Percentiles rank a stretch among this genome's conserved stretches.
Conservation (phyloP, 345 rosid genomes). For the Sisymbrium irio region DNA sequence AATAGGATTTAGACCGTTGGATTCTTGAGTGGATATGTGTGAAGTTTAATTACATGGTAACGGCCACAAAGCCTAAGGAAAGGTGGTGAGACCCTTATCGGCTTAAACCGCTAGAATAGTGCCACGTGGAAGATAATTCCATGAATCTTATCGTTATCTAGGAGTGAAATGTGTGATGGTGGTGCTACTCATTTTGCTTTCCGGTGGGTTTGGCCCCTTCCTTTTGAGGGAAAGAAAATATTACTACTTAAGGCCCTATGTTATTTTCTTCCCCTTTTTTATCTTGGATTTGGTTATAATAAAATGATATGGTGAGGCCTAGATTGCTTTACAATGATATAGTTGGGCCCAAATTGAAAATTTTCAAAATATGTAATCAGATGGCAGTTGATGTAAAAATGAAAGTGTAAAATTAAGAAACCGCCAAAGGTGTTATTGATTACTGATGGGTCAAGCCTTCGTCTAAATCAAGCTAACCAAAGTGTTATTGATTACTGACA, state of each 20-base stretch:
- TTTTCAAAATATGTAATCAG: too few relatives aligned
- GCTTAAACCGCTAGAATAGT: slow-evolving; percentile 1
- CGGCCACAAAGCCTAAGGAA: slow-evolving; percentile 24
- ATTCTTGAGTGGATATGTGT: slow-evolving; percentile 32
- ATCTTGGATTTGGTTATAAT: not conserved
- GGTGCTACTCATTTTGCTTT: slow-evolving; percentile 14
- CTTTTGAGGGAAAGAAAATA: not conserved
- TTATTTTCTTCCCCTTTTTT: not conserved
- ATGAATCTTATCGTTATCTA: slow-evolving; percentile 34
- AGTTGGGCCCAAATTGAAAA: not conserved
- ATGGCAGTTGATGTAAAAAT: too few relatives aligned
- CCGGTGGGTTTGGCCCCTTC: not conserved
- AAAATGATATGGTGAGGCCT: not conserved
- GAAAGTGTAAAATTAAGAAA: too few relatives aligned
- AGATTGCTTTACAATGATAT: not conserved
- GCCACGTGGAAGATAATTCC: slow-evolving; percentile 32
- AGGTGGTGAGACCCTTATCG: slow-evolving; percentile 33
- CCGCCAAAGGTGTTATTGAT: too few relatives aligned
- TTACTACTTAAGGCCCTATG: not conserved
- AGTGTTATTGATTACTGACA: too few relatives aligned
- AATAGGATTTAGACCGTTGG: slow-evolving; percentile 36
- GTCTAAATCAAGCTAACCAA: too few relatives aligned
- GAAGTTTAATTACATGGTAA: slow-evolving; percentile 16
- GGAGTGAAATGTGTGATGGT: slow-evolving; percentile 32
- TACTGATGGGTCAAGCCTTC: too few relatives aligned